Evolutionary conservation across 768 basidiomycete genomes (phyloP), one percentile per base, ranked within the genome.

Genomic region (Mycena filopes): DNA sequence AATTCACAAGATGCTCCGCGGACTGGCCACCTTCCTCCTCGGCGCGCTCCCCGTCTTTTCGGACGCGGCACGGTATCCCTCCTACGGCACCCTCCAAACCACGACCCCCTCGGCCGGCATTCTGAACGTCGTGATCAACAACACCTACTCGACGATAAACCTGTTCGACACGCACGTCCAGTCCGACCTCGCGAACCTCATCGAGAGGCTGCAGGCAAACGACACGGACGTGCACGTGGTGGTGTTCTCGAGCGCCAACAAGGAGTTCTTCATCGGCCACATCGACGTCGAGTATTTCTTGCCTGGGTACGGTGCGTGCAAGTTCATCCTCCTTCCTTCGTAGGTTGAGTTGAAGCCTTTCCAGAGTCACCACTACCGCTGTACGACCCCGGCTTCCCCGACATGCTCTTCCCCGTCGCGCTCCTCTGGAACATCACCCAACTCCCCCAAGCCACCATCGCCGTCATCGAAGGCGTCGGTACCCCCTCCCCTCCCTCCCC

Each of bases 341-440:
- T n/a, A n/a, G n/a, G n/a, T n/a, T n/a, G n/a, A n/a, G n/a, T n/a
- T n/a, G n/a, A n/a, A n/a, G n/a, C n/a, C 10, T 28, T 36, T 0
- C 6, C 28, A 60, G 47, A 60, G 15, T 60, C 58, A 4, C 55
- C 47, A 8, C 28, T 57, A 0, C 63, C 63, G 48, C 20, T 33
- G 9, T 58, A 31, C 25, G 63, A 64, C 40, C 47, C 47, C 0
- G 40, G 38, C 4, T 11, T 41, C 29, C 63, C 63, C 10, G 48
- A 64, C 36, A 64, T 64, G 63, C 16, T 26, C 40, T 64, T 64
- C 63, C 48, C 55, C 36, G 49, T 33, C 26, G 55, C 63, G 10
- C 41, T 64, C 31, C 49, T 56, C 23, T 64, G 63, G 63, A 64
- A 64, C 45, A 63, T 63, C 23, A 55, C 61, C 4, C 61, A 63